Base-by-base conservation (phyloP, 805 yeast species). In the Candida sithepensis region DNA sequence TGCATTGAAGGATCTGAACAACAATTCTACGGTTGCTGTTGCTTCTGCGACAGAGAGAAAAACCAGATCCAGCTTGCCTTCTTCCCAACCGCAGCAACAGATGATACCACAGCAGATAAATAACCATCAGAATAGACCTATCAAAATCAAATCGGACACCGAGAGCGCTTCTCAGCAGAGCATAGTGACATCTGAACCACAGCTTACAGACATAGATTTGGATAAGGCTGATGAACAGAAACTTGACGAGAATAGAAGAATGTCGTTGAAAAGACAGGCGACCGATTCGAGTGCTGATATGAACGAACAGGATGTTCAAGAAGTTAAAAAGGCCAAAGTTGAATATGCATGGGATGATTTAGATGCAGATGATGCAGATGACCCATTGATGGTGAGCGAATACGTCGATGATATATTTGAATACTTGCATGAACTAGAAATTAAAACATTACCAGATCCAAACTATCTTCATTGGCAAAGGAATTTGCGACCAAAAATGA, bases 371-470 rank as follows among this genome's bases (percentile, higher is more conserved):
- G 91, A 85, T 61, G 61, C 67, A 41, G 84, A 81, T 53, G 92
- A 85, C 62, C 88, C 84, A 19, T 69, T 88, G 52, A 91, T 92
- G 97, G 97, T 88, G 28, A 81, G 90, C 51, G 99, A 92, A 70
- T 92, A 91, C 66, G 96, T 87, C 46, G 78, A 72, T 52, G 97
- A 89, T 50, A 91, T 92, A 48, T 91, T 88, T 66, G 84, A 79
- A 26, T 89, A 87, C 66, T 70, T 91, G 57, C 82, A 84, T 63
- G 82, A 76, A 59, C 72, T 84, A 50, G 96, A 90, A 69, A 66
- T 75, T 40, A 75, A 78, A 59, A 88, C 92, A 41, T 70, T 88
- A 59, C 96, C 90, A 2, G 84, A 79, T 54, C 67, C 85, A n/a
- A 77, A 80, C 54, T 88, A 87, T 63, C 67, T 87, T 33, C 73